Percentiles rank a stretch among this genome's conserved stretches.
These are phyloP conservation scores for Teunomyces gatunensis DNA, from an alignment of 805 yeast genomes.

Conservation along the genomic window DNA sequence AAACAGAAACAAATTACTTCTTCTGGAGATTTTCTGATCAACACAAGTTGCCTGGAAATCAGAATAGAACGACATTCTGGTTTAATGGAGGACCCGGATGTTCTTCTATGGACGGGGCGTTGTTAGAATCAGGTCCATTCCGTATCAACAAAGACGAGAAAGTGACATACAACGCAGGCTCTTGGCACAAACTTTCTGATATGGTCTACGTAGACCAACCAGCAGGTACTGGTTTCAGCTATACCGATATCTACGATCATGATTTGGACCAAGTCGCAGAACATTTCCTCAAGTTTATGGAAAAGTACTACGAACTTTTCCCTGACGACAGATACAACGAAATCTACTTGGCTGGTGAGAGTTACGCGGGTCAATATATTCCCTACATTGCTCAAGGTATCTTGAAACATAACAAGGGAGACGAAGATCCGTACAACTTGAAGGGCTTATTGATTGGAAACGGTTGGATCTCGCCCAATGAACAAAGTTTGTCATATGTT, in stretches of 20 bases:
- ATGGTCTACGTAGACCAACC: constrained; percentile 92
- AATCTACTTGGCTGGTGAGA: constrained; percentile 85
- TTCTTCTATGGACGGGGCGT: constrained; percentile 95
- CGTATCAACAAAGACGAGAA: constrained; percentile 48
- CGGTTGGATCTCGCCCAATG: constrained; percentile 90
- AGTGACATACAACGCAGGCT: constrained; percentile 60
- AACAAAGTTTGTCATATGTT: constrained; percentile 76
- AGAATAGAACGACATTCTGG: constrained; percentile 69
- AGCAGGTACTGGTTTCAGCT: constrained; percentile 87
- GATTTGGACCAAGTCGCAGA: constrained; percentile 57
- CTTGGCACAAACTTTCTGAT: constrained; percentile 82
- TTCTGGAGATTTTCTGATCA: constrained; percentile 69
- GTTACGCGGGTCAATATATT: constrained; percentile 95
- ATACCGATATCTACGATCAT: constrained; percentile 50
- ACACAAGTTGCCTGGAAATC: constrained; percentile 26
- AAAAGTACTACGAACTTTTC: constrained; percentile 63
- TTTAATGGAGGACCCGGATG: constrained; percentile 99
- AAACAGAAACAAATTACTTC: constrained; percentile 58
- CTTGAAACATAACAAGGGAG: constrained; percentile 40
- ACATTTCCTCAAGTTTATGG: constrained; percentile 65
- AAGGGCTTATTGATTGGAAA: constrained; percentile 80
- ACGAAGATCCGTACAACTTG: constrained; percentile 38
- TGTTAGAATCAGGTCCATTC: constrained; percentile 90
- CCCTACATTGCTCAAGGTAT: constrained; percentile 79
- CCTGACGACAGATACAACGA: constrained; percentile 68